These are phyloP conservation scores for Daldinia loculata DNA, from an alignment of 495 filamentous ascomycete genomes.

Conservation along the genomic window DNA sequence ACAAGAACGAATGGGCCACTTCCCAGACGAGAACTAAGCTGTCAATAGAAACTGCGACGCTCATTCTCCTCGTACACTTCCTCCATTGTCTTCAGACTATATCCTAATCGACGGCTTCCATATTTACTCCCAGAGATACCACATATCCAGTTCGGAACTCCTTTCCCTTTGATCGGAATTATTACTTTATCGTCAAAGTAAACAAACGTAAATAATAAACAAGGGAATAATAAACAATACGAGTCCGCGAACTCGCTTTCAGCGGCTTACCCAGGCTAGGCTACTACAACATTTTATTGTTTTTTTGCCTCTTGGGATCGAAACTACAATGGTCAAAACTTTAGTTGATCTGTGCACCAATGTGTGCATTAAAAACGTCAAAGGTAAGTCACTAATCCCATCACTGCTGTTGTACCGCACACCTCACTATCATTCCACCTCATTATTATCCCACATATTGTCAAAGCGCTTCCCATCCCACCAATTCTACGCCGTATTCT, in stretches of 20 bases:
- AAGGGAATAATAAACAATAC: constrained; percentile 1
- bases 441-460: neutral
- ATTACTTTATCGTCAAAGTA: neutral
- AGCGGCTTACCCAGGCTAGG: neutral
- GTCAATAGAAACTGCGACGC: neutral
- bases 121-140: neutral
- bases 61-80: neutral
- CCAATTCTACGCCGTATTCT: neutral
- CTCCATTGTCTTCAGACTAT: neutral
- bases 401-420: neutral
- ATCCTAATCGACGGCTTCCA: neutral
- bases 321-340: constrained; percentile 45
- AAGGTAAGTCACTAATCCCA: constrained; percentile 21
- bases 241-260: neutral
- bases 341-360: constrained; percentile 47
- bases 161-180: neutral
- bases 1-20: neutral
- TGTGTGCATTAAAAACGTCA: constrained; percentile 46
- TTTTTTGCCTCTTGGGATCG: neutral
- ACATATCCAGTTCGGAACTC: neutral
- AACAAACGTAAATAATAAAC: neutral
- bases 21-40: neutral
- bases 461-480: neutral
- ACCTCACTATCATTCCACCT: neutral
- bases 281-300: neutral